These are phyloP conservation scores for Fistulifera solaris DNA, from an alignment of 108 stramenopile species.

Conservation along the genomic window DNA sequence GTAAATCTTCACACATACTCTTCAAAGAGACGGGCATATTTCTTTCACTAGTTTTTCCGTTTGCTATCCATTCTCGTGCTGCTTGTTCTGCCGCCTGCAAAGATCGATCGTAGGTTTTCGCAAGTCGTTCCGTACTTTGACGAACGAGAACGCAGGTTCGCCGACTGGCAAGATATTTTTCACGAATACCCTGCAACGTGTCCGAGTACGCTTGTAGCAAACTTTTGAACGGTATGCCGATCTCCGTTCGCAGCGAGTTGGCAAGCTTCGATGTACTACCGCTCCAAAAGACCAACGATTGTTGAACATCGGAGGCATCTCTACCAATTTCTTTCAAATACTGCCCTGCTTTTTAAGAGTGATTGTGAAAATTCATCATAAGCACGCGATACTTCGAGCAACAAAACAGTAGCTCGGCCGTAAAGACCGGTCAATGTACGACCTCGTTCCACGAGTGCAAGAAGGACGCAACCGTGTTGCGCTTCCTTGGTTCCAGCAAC, in stretches of 20 bases:
- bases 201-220: slow-evolving; percentile 4
- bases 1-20: slow-evolving; percentile 17
- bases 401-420: background rate
- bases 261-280: background rate
- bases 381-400: background rate
- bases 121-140: background rate
- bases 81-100: background rate
- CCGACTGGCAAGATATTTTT: slow-evolving; percentile 3
- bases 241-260: background rate
- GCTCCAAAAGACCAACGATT: slow-evolving; percentile 8
- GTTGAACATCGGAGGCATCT: background rate
- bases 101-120: background rate
- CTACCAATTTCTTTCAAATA: background rate
- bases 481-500: too few species aligned
- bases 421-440: background rate
- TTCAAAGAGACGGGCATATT: too few species aligned
- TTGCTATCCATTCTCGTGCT: background rate
- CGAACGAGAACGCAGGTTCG: slow-evolving; percentile 2
- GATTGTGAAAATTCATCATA: slow-evolving; percentile 5
- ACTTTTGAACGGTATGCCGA: background rate
- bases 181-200: slow-evolving; percentile 1
- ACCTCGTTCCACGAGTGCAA: background rate
- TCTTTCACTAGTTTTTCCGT: too few species aligned
- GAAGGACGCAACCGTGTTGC: slow-evolving; percentile 3
- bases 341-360: slow-evolving; percentile 4